These are phyloP conservation scores for Parmales sp. DNA, from an alignment of 108 stramenopile genomes.

Conservation along the genomic window DNA sequence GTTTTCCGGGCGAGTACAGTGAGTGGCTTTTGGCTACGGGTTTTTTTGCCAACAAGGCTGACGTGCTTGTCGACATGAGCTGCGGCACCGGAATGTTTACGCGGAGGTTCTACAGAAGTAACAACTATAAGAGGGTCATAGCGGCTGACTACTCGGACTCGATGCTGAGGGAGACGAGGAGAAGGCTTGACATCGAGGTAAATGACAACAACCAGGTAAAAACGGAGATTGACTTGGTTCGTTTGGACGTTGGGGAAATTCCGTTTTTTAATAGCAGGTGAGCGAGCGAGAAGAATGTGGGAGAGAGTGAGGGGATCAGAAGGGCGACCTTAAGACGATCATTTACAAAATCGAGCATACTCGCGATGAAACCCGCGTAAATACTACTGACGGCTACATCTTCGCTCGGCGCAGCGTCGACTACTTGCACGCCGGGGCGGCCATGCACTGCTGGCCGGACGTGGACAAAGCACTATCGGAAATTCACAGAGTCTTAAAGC, in stretches of 20 bases:
- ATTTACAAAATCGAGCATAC: too few relatives aligned
- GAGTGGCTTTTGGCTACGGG: slow-evolving; percentile 25
- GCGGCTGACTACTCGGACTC: slow-evolving; percentile 83
- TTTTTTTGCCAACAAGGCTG: background rate
- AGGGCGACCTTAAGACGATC: too few relatives aligned
- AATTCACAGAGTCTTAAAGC: slow-evolving; percentile 76
- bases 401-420: too few relatives aligned
- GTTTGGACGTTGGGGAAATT: slow-evolving; percentile 76
- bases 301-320: too few relatives aligned
- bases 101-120: slow-evolving; percentile 52
- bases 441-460: slow-evolving; percentile 95
- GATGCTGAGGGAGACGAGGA: slow-evolving; percentile 78
- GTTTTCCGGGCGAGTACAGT: slow-evolving; percentile 81
- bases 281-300: too few relatives aligned
- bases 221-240: slow-evolving; percentile 63
- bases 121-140: slow-evolving; percentile 64
- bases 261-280: slow-evolving; percentile 60
- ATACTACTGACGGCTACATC: too few relatives aligned
- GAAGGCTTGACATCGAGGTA: background rate
- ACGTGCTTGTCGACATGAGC: slow-evolving; percentile 82
- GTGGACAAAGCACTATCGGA: slow-evolving; percentile 61
- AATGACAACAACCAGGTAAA: slow-evolving; percentile 3
- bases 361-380: too few relatives aligned
- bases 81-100: slow-evolving; percentile 88
- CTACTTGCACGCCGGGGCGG: slow-evolving; percentile 85